A percentile compares a stretch with the other conserved stretches of the same genome.
Conservation (phyloP, 2,329 filamentous ascomycete genomes). For the Fusarium sp. region DNA sequence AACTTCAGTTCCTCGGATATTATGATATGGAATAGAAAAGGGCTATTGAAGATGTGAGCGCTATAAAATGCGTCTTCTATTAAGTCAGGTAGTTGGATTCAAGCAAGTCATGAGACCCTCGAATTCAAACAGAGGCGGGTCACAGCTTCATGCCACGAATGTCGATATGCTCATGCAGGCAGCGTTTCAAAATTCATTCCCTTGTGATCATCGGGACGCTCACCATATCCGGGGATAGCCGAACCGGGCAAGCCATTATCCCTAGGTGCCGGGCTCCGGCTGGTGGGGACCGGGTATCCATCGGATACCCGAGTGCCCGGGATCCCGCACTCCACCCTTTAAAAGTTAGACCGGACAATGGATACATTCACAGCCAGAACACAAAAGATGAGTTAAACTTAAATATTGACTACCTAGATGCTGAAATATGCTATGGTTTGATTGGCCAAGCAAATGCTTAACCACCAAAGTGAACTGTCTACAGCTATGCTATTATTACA, state of each 20-base stretch:
- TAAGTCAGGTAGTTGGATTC: background rate
- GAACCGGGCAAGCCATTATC: background rate
- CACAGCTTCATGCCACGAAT: too few relatives aligned
- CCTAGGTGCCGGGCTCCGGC: background rate
- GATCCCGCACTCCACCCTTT: background rate
- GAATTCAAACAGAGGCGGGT: background rate
- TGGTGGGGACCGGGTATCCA: background rate
- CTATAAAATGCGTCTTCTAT: background rate
- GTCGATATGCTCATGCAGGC: too few relatives aligned
- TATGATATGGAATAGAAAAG: too few relatives aligned
- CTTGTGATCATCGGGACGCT: background rate
- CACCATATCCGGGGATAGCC: background rate
- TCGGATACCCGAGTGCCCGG: slow-evolving; percentile 11
- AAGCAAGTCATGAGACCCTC: background rate
- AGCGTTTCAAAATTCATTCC: too few relatives aligned
- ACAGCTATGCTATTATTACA: background rate
- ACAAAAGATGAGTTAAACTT: background rate
- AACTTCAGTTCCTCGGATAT: background rate
- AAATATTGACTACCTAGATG: background rate
- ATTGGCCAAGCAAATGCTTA: background rate
- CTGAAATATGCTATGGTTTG: background rate
- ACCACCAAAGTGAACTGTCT: background rate
- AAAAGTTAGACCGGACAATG: background rate
- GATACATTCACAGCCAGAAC: background rate
- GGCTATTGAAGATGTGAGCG: rapidly evolving